A percentile compares a stretch with the other conserved stretches of the same genome.
Conservation (phyloP, 1,139 yeast species). For the Casaregolazyma suthepensis region DNA sequence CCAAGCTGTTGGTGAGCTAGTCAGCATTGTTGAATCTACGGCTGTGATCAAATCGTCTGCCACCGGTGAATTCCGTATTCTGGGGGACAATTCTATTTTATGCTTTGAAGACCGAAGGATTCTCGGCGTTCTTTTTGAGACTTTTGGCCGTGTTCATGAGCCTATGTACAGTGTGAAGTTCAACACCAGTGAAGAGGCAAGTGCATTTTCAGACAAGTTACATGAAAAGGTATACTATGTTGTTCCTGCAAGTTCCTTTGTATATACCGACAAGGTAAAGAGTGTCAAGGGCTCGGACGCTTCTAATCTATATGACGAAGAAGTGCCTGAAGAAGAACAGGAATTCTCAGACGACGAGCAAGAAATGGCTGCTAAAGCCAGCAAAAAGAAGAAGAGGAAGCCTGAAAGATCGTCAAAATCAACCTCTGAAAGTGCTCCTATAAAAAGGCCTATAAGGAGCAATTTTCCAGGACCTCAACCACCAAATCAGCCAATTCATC, state of each 20-base stretch:
- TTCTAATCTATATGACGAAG: constrained; percentile 91
- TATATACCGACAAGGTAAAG: constrained; percentile 68
- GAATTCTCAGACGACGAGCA: constrained; percentile 92
- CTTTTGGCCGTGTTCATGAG: constrained; percentile 81
- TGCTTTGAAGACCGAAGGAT: constrained; percentile 68
- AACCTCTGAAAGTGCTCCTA: neutral
- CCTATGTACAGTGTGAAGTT: constrained; percentile 79
- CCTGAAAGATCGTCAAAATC: constrained; percentile 17
- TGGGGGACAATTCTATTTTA: constrained; percentile 75
- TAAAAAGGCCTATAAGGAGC: neutral
- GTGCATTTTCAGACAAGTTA: constrained; percentile 39
- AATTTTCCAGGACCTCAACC: neutral
- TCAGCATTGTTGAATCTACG: constrained; percentile 64
- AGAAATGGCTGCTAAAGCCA: constrained; percentile 54
- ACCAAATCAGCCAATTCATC: constrained; percentile 3
- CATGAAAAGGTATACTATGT: constrained; percentile 69
- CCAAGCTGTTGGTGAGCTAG: constrained; percentile 66
- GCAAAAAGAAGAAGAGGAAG: constrained; percentile 46
- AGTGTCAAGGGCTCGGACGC: constrained; percentile 86
- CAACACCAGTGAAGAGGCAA: constrained; percentile 46
- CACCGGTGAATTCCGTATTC: constrained; percentile 80
- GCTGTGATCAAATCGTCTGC: constrained; percentile 65
- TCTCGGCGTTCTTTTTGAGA: constrained; percentile 82
- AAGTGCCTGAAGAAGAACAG: constrained; percentile 84
- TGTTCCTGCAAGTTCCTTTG: constrained; percentile 72